Base-by-base conservation (phyloP, 2,329 filamentous ascomycete genomes). In the Fusarium azukiicola region DNA sequence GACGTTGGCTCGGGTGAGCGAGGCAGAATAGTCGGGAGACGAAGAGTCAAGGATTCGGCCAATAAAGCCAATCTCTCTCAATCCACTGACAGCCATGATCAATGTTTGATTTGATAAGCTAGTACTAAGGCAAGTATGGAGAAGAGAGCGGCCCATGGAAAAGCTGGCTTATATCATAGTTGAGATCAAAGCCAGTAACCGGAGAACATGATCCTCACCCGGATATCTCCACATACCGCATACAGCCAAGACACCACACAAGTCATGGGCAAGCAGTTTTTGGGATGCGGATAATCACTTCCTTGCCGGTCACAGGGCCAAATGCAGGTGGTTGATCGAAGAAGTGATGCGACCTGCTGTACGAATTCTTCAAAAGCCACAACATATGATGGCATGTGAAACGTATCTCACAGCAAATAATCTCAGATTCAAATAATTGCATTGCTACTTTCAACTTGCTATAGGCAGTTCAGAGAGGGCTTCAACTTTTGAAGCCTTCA, bases 171-270 rank as follows among this genome's bases (percentile, higher is more conserved):
- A 40, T 58, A 58, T 58, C 32, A 10, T 16, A 58, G 54, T 58
- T 14, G 32, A 58, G 19, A 11, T 38, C 7, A 9, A 38, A 38
- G 54, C 38, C n/a, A 58, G 21, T 19, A 36, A 40, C 21, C 12
- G 12, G 32, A 58, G 32, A 16, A 58, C n/a, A 13, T 38, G 36
- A 58, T 58, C 54, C 54, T 21, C 54, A 36, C 38, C 54, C 54
- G 54, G 54, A 58, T 58, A 38, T 58, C 32, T 58, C 54, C 54
- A 58, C 32, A 40, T n/a, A 58, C 54, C 32, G 36, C 32, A 58
- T 38, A 19, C 13, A 16, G 32, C 50, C 32, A 58, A 40, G 13
- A 58, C 14, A 21, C 32, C 32, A 16, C n/a, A 32, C 54, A 32
- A 32, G 27, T 32, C 27, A 32, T 32, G 27, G 27, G 27, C 27